Percentiles rank a stretch among this genome's conserved stretches.
phyloP scores from a whole-genome alignment of 495 filamentous ascomycete species.

The Lasiosphaeriaceae sp. region DNA sequence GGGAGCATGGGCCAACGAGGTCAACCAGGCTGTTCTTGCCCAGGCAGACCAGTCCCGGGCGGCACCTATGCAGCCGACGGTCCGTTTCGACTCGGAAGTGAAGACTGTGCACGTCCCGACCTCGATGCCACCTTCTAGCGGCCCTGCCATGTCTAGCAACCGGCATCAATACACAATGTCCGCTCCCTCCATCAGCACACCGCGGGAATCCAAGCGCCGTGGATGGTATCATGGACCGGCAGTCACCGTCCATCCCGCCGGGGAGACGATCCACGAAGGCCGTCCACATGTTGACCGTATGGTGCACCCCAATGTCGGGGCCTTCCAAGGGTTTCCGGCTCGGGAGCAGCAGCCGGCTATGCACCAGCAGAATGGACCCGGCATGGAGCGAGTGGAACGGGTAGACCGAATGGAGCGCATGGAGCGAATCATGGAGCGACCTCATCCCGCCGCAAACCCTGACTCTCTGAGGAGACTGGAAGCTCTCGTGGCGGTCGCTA shows the following conservation, averaged over 20 bases:
- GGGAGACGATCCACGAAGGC: conserved; percentile 33
- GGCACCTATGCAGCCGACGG: conserved; percentile 29
- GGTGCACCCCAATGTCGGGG: conserved; percentile 44
- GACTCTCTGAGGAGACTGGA: conserved; percentile 65
- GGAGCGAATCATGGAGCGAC: conserved; percentile 29
- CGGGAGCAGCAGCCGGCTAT: conserved; percentile 25
- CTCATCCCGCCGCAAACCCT: conserved; percentile 21
- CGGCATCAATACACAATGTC: conserved; percentile 49
- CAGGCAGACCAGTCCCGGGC: conserved; percentile 40
- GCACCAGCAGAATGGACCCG: conserved; percentile 15
- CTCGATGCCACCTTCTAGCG: conserved; percentile 10
- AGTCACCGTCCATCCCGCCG: conserved; percentile 27
- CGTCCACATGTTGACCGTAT: conserved; percentile 44
- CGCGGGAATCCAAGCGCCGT: conserved; percentile 59
- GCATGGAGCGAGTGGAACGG: conserved; percentile 5
- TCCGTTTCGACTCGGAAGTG: conserved; percentile 44
- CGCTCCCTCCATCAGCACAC: conserved; percentile 45
- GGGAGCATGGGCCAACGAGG: conserved; percentile 46
- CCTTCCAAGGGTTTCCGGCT: conserved; percentile 42
- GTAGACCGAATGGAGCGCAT: conserved; percentile 11
- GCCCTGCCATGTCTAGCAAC: conserved; percentile 9
- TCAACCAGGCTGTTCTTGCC: conserved; percentile 45
- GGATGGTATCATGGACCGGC: conserved; percentile 65
- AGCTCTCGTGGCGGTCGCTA: conserved; percentile 84
- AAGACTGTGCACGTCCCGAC: conserved; percentile 8